A percentile compares a stretch with the other conserved stretches of the same genome.
Evolutionary conservation across 768 basidiomycete genomes (phyloP).

Genomic region (Calocera viscosa): DNA sequence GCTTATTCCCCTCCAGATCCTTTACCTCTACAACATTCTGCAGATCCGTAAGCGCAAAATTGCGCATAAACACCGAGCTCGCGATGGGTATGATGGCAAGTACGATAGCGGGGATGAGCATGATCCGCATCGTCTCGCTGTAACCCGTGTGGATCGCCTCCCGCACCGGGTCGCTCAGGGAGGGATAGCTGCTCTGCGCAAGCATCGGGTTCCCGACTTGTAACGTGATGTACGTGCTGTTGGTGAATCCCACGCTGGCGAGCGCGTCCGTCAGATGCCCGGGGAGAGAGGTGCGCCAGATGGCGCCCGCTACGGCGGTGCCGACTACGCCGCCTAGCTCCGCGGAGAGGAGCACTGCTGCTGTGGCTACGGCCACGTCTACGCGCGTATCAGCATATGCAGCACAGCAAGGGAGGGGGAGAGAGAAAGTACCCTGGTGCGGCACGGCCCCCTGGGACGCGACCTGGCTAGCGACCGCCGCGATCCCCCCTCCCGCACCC

Average conservation of each 20-base stretch:
- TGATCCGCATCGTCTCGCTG: slow-evolving; percentile 24
- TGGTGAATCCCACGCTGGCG: slow-evolving; percentile 40
- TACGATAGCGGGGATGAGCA: slow-evolving; percentile 42
- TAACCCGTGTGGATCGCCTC: slow-evolving; percentile 41
- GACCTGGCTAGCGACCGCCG: slow-evolving; percentile 44
- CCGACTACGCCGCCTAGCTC: slow-evolving; percentile 59
- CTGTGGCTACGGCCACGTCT: slow-evolving; percentile 57
- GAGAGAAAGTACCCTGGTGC: slow-evolving; percentile 27
- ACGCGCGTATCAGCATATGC: slow-evolving; percentile 14
- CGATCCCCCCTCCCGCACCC: slow-evolving; percentile 62
- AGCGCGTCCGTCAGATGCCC: slow-evolving; percentile 34
- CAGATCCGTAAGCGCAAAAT: slow-evolving; percentile 54
- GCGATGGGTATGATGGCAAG: slow-evolving; percentile 47
- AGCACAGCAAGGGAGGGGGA: slow-evolving; percentile 15
- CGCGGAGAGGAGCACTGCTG: slow-evolving; percentile 52
- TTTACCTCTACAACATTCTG: slow-evolving; percentile 54
- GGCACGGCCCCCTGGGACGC: slow-evolving; percentile 54
- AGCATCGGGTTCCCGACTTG: slow-evolving; percentile 20
- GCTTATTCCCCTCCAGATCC: background rate
- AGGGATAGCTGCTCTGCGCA: slow-evolving; percentile 14
- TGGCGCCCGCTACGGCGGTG: slow-evolving; percentile 52
- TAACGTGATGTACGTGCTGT: slow-evolving; percentile 39
- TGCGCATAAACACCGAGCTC: slow-evolving; percentile 46
- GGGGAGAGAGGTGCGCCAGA: slow-evolving; percentile 60
- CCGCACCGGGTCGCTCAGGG: slow-evolving; percentile 45